Percentiles rank a stretch among this genome's conserved stretches.
These are phyloP conservation scores for Fusarium ambrosium DNA, from an alignment of 2,329 filamentous ascomycete genomes.

Conservation along the genomic window DNA sequence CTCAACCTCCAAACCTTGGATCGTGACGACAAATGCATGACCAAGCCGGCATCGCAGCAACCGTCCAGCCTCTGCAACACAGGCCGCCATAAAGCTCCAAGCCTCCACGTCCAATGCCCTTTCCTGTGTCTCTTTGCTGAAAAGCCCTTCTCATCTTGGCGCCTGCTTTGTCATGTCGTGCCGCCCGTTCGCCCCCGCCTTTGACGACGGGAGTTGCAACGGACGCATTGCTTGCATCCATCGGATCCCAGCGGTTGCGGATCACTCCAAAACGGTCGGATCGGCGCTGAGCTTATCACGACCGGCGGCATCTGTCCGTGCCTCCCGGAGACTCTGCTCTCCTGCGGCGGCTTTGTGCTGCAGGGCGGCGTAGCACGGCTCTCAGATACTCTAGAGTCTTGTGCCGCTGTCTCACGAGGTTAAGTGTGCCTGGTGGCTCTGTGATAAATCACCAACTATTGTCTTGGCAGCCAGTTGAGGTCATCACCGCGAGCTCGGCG, in stretches of 20 bases:
- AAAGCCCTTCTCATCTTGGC: background rate
- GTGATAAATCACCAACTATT: conserved; percentile 10
- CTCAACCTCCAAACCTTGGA: background rate
- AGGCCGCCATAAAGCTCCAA: conserved; percentile 10
- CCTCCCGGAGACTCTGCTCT: background rate
- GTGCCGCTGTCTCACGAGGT: conserved; percentile 2
- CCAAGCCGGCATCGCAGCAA: background rate
- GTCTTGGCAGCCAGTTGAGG: conserved; percentile 6
- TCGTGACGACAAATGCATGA: conserved; percentile 1
- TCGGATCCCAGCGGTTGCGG: conserved; percentile 26
- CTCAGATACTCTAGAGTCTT: background rate
- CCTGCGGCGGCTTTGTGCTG: background rate
- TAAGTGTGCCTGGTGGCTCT: background rate
- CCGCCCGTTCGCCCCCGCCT: background rate
- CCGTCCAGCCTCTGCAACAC: conserved; percentile 15
- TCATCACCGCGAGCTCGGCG: background rate
- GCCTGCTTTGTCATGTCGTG: conserved; percentile 1
- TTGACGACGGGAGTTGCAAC: background rate
- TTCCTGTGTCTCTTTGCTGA: background rate
- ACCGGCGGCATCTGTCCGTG: conserved; percentile 4
- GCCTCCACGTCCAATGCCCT: background rate
- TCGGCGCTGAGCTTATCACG: conserved; percentile 33
- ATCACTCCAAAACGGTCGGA: conserved; percentile 30
- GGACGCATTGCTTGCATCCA: conserved; percentile 38
- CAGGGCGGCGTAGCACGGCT: conserved; percentile 5